A percentile compares a stretch with the other conserved stretches of the same genome.
phyloP scores from a whole-genome alignment of 345 rosid species.

The Lagerstroemia speciosa region DNA sequence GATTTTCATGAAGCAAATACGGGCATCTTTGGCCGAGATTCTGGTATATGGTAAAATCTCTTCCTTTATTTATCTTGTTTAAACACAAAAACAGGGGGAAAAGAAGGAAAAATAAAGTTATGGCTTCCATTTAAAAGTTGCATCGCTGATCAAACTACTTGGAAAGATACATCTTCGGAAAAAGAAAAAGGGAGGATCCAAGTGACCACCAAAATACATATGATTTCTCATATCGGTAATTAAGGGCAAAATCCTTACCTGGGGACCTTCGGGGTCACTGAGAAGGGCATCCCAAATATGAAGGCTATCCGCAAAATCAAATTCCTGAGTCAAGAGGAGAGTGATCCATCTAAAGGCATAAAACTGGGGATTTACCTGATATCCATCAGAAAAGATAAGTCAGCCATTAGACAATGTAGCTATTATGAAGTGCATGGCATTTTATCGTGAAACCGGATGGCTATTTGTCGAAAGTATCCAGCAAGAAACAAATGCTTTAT shows the following conservation, averaged over 20 bases:
- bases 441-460: background rate
- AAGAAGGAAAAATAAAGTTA: background rate
- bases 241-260: constrained; percentile 32
- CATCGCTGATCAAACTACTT: background rate
- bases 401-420: background rate
- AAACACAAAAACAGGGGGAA: too few species aligned
- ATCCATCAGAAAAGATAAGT: constrained; percentile 7
- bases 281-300: constrained; percentile 93
- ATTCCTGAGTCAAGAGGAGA: constrained; percentile 90
- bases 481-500: background rate
- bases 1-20: background rate
- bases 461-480: background rate
- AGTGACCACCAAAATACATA: background rate
- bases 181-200: background rate
- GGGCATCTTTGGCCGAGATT: background rate
- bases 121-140: background rate
- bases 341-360: constrained; percentile 99
- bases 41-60: background rate
- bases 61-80: background rate
- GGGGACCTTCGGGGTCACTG: constrained; percentile 91
- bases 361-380: constrained; percentile 94
- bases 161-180: background rate
- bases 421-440: background rate
- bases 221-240: background rate
- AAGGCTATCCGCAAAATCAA: constrained; percentile 81